Conservation (phyloP, 2,329 filamentous ascomycete species). For the Plenodomus biglobosus region DNA sequence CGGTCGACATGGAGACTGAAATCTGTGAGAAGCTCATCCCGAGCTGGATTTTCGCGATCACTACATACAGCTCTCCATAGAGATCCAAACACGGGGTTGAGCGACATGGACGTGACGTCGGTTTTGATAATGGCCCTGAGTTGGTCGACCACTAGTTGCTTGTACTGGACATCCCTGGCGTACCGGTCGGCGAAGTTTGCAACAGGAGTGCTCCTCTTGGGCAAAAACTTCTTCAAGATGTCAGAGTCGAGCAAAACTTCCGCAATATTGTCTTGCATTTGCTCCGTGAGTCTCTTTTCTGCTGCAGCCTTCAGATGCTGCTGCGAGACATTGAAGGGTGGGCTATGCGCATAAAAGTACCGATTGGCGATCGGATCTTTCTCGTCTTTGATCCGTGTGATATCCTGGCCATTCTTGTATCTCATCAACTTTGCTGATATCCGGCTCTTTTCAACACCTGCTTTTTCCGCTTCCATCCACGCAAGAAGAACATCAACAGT, state of each 20-base stretch:
- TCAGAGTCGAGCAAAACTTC: slow-evolving; percentile 10
- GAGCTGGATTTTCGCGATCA: slow-evolving; percentile 47
- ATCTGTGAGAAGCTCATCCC: slow-evolving; percentile 47
- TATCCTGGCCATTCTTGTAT: slow-evolving; percentile 17
- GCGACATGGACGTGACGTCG: slow-evolving; percentile 49
- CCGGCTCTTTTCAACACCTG: slow-evolving; percentile 4
- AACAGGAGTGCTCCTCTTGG: slow-evolving; percentile 33
- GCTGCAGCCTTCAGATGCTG: background rate
- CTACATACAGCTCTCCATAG: slow-evolving; percentile 56
- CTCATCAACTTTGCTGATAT: slow-evolving; percentile 21
- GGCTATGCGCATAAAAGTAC: slow-evolving; percentile 23
- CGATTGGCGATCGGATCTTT: slow-evolving; percentile 13
- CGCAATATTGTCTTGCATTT: background rate
- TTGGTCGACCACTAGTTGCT: slow-evolving; percentile 43
- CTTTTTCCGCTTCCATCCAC: slow-evolving; percentile 49
- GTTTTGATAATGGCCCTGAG: slow-evolving; percentile 49
- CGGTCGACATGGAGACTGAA: slow-evolving; percentile 49
- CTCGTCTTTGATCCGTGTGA: slow-evolving; percentile 22
- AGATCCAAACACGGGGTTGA: slow-evolving; percentile 55
- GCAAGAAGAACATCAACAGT: slow-evolving; percentile 48
- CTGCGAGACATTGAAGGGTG: background rate
- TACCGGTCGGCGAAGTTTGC: slow-evolving; percentile 45
- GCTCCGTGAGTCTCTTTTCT: background rate
- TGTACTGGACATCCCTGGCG: slow-evolving; percentile 43
- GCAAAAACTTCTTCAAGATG: slow-evolving; percentile 37